Percentiles rank a stretch among this genome's conserved stretches.
Evolutionary conservation across 2,329 filamentous ascomycete species (phyloP).

Genomic region (Fusarium robinianum): DNA sequence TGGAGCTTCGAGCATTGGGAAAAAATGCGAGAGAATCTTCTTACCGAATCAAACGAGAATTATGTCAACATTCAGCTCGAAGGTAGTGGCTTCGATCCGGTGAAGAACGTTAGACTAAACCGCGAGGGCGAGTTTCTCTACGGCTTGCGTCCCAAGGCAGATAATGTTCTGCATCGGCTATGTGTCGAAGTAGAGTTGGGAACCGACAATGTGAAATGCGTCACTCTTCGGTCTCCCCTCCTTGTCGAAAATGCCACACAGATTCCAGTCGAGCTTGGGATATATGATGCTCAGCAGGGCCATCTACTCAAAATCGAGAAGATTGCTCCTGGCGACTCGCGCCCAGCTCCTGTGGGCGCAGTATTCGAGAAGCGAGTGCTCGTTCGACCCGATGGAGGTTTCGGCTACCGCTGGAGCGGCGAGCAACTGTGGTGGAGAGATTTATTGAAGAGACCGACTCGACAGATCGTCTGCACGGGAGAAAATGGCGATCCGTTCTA

Average conservation of each 20-base stretch:
- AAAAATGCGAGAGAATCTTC: constrained; percentile 91
- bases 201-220: constrained; percentile 96
- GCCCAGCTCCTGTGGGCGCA: constrained; percentile 89
- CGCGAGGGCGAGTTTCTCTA: constrained; percentile 95
- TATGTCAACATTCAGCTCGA: constrained; percentile 84
- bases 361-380: constrained; percentile 88
- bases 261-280: constrained; percentile 90
- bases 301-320: constrained; percentile 97
- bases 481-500: constrained; percentile 91
- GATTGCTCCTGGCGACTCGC: constrained; percentile 86
- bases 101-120: constrained; percentile 86
- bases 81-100: constrained; percentile 89
- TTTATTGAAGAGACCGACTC: constrained; percentile 79
- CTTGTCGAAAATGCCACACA: constrained; percentile 96
- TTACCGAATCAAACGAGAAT: constrained; percentile 79
- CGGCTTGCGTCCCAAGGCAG: constrained; percentile 83
- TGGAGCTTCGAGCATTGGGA: constrained; percentile 98
- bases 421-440: constrained; percentile 94
- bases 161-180: constrained; percentile 83
- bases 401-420: constrained; percentile 93
- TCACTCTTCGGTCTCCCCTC: constrained; percentile 90
- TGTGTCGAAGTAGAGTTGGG: constrained; percentile 91
- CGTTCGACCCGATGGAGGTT: constrained; percentile 89
- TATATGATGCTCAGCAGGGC: constrained; percentile 85
- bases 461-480: constrained; percentile 85